Evolutionary conservation across 2,329 filamentous ascomycete species (phyloP), one percentile per base, ranked within the genome.

Genomic region (Colletotrichum sp.): DNA sequence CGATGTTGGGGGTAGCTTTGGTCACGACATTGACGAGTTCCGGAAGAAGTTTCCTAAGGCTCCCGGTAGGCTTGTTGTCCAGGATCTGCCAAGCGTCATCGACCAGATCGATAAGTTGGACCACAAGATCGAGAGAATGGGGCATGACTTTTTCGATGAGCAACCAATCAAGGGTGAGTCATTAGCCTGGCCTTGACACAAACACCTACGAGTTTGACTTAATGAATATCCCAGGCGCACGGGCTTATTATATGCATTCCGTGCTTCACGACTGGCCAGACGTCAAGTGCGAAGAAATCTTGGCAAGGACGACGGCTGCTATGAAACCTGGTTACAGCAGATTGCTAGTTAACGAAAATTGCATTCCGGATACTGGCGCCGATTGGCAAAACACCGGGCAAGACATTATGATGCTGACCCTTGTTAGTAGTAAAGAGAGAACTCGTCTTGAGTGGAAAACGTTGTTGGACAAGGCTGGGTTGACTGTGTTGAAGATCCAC

Each of bases 31-130:
- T 6, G 78, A 78, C 9, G 81, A 82, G 36, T 85, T 85, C 68
- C 81, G 66, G 1, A 76, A 77, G 0, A 84, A 85, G 58, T 83
- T 84, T 74, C 84, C 86, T 0, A 66, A 82, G 0, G 79, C 81
- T 0, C 71, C 71, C 8, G 61, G 73, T 1, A 80, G 83, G 4
- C 78, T 90, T 3, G 79, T 91, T 0, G 79, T 91, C 0, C 88
- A 91, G 76, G 89, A 91, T 72, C 80, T 87, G 5, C 83, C 85
- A 0, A 79, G 81, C 7, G 85, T 89, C 8, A 82, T 86, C 25
- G 72, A 71, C 6, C 79, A 84, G 56, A 82, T 83, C 15, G 73
- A 80, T 22, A 75, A 80, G 2, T 77, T 86, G 0, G 80, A 83
- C 56, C 6, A 12, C 0, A 71, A 58, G 6, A 84, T 87, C 32